Evolutionary conservation across 257 asterid genomes (phyloP), one percentile per base, ranked within the genome.

Genomic region (Knoxia roxburghii): DNA sequence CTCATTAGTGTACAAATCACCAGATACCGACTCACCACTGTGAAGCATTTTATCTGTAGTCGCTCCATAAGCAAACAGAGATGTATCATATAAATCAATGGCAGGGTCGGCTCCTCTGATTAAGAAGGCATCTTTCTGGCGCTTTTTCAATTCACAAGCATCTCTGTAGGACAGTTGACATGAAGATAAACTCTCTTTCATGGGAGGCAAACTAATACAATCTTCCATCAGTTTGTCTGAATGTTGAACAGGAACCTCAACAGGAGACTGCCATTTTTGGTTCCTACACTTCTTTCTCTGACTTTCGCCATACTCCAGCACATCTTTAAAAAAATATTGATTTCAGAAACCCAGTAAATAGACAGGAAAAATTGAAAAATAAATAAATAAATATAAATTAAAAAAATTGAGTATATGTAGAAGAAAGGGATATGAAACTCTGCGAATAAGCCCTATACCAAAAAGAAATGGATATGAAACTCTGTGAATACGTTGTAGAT

Each of bases 201-300:
- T 43, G 79, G 51, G 74, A 64, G 76, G 67, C 62, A 76, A 33
- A 72, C 37, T 58, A 67, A 79, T 78, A 67, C 46, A 75, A 73
- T 75, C 78, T 66, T 68, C 71, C 62, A 74, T 65, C 59, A 68
- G 79, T 76, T 81, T 85, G 77, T 81, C 78, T 68, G 66, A 58
- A 68, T 67, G 74, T 10, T 80, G 65, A 69, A 79, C 68, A 69
- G 75, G 55, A 69, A 74, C 66, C 58, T 71, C 84, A 23, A 77
- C 68, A 59, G 85, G 69, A 52, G 73, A 62, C 62, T 63, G 71
- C 75, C 65, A 60, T 49, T 78, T 71, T 78, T 68, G 75, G 72
- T 63, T 75, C 78, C 72, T 74, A 82, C 75, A 43, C 83, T 85
- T 82, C 80, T 82, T 86, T 73, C 71, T 82, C 72, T 73, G 75